Evolutionary conservation across 352 stramenopile genomes (phyloP).

Genomic region (Blastocystis sp.): DNA sequence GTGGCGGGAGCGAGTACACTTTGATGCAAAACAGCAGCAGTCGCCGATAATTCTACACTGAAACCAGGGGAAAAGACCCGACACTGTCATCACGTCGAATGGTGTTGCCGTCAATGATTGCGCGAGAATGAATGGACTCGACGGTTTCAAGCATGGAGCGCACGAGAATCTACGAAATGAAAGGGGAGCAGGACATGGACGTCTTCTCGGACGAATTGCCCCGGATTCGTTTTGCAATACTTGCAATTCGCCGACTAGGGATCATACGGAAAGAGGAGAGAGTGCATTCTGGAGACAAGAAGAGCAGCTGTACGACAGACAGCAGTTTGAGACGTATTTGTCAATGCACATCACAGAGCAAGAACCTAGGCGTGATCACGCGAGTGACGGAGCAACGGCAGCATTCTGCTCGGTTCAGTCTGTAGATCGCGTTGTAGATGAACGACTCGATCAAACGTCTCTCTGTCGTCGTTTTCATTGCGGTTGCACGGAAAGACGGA

Average conservation of each 20-base stretch:
- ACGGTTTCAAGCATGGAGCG: slow-evolving; percentile 11
- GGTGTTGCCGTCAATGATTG: slow-evolving; percentile 2
- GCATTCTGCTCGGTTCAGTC: not conserved
- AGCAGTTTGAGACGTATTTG: slow-evolving; percentile 56
- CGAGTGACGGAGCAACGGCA: not conserved
- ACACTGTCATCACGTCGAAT: slow-evolving; percentile 1
- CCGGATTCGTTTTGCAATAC: not conserved
- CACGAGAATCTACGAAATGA: slow-evolving; percentile 47
- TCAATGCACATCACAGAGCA: slow-evolving; percentile 5
- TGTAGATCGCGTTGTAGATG: not conserved
- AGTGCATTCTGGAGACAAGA: slow-evolving; percentile 7
- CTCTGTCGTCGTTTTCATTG: not conserved
- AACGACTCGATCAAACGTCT: not conserved
- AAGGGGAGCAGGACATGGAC: not conserved
- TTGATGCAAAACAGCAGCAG: slow-evolving; percentile 48
- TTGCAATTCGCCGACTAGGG: not conserved
- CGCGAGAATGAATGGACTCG: not conserved
- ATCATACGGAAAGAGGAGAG: not conserved
- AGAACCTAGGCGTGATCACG: not conserved
- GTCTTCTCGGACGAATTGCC: slow-evolving; percentile 42
- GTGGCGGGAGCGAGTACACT: not conserved
- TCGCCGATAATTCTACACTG: slow-evolving; percentile 17
- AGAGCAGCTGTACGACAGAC: slow-evolving; percentile 24
- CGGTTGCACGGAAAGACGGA: too few relatives aligned
- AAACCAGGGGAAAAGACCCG: not conserved